Evolutionary conservation across 352 stramenopile species (phyloP), one percentile per base, ranked within the genome.

Genomic region (Phytophthora citrophthora): DNA sequence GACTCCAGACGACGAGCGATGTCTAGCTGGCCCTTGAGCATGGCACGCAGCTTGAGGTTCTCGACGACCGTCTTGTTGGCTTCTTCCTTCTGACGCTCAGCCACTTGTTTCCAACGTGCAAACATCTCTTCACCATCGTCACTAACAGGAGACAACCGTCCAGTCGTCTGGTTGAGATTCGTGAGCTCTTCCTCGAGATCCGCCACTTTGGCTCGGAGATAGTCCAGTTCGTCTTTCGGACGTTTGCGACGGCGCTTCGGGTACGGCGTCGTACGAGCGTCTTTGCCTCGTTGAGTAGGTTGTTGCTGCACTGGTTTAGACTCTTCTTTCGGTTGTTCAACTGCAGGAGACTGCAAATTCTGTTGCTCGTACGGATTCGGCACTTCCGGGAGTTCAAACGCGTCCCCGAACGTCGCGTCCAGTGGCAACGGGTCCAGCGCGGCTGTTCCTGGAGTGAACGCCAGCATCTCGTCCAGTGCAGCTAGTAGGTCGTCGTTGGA

Each of bases 201-300:
- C 0, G 54, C n/a, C 31, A 79, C 67, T 26, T 61, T 70, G 5
- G 49, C 54, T 11, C 71, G 67, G 8, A 79, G 58, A 40, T 79
- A 76, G 31, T 79, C 62, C 9, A 79, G 67, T 26, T 79, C 71
- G 38, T 79, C 71, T 64, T 76, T 79, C 3, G 67, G 67, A 3
- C 71, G 57, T 47, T 76, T 79, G 40, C 71, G 67, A 4, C 70
- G 65, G 11, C 54, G 61, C 39, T 66, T 70, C n/a, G 55, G 23
- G 40, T 62, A 70, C 48, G 53, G 53, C 31, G 48, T 50, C 12
- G 18, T 36, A 10, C 59, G 58, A 16, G n/a, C 53, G 31, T 68
- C 45, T 57, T 71, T 74, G 20, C 43, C 55, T 58, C 46, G 26
- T 45, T 12, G 51, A 4, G 3, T 36, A 26, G 2, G 16, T n/a